Base-by-base conservation (phyloP, 805 yeast species). In the Lipomyces yamadae region DNA sequence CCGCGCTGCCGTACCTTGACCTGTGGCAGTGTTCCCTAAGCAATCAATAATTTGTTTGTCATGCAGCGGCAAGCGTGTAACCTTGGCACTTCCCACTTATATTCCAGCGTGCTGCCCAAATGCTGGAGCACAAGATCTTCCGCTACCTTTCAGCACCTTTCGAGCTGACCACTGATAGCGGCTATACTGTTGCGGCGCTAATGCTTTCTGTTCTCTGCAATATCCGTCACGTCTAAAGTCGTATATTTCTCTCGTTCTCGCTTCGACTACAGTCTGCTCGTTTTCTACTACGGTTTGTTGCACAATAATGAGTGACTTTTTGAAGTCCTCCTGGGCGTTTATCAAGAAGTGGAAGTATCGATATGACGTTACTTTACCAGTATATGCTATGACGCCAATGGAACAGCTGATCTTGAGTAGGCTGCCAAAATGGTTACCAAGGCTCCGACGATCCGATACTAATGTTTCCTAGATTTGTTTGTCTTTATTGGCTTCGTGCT, bases 331-430 rank as follows among this genome's bases (percentile, higher is more conserved):
- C 8, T 15, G 48, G 48, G 48, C 48, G n/a, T 42, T n/a, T n/a
- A 42, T 42, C 48, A 42, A 42, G 48, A 42, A 42, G n/a, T 42
- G 48, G 48, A 61, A 61, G 54, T 61, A 45, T 4, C 39, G 29
- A 30, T 61, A 61, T 35, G 60, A 61, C n/a, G 45, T 61, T 18
- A 55, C 63, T 8, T 18, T 61, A 34, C 63, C 63, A 30, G 11
- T 61, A 3, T 61, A 61, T 32, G 56, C 39, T 37, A 61, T 61
- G 64, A 59, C 65, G 32, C 55, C 56, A 0, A 30, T 11, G 34
- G 64, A 59, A 32, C 56, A 37, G n/a, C 32, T 61, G 13, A 32
- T 56, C 10, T 34, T 61, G 29, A 55, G 63, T 61, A 61, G 29
- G 3, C 15, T 56, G 34, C 24, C 33, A 24, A 4, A 18, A 24